Evolutionary conservation across 2,329 filamentous ascomycete genomes (phyloP).

Genomic region (Arachnomyces sp.): DNA sequence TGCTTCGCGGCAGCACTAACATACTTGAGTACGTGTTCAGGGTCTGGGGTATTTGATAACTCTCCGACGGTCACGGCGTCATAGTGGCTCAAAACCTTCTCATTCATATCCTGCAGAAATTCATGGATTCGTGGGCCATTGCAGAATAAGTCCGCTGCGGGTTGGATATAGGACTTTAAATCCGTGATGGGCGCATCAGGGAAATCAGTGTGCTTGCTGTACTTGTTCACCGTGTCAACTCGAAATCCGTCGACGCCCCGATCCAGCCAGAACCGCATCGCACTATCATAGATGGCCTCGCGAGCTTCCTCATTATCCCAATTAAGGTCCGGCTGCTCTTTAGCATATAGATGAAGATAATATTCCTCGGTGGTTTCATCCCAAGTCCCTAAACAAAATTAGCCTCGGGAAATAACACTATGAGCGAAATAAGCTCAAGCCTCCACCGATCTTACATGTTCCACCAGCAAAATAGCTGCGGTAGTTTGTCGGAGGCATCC

Average conservation of each 20-base stretch:
- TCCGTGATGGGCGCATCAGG: slow-evolving; percentile 52
- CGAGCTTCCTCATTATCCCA: slow-evolving; percentile 63
- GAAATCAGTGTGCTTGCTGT: slow-evolving; percentile 42
- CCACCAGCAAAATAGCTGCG: slow-evolving; percentile 53
- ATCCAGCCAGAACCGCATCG: slow-evolving; percentile 69
- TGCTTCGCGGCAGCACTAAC: slow-evolving; percentile 53
- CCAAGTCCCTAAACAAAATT: slow-evolving; percentile 44
- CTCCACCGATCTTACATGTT: slow-evolving; percentile 38
- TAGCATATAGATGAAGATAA: slow-evolving; percentile 65
- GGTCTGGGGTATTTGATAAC: slow-evolving; percentile 55
- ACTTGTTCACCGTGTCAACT: slow-evolving; percentile 61
- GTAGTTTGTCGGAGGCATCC: slow-evolving; percentile 66
- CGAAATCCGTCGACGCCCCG: slow-evolving; percentile 63
- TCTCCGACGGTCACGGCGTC: slow-evolving; percentile 66
- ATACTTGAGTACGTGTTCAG: slow-evolving; percentile 51
- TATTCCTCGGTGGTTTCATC: slow-evolving; percentile 62
- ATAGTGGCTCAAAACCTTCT: slow-evolving; percentile 50
- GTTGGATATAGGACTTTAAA: slow-evolving; percentile 40
- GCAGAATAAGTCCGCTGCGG: slow-evolving; percentile 51
- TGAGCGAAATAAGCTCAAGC: not conserved
- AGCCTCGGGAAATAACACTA: not conserved
- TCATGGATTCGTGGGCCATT: slow-evolving; percentile 65
- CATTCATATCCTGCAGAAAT: slow-evolving; percentile 59
- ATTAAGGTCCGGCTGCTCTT: slow-evolving; percentile 69
- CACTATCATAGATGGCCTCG: slow-evolving; percentile 57